A percentile compares a stretch with the other conserved stretches of the same genome.
Evolutionary conservation across 257 asterid genomes (phyloP).

Genomic region (Dorcoceras hygrometricum): DNA sequence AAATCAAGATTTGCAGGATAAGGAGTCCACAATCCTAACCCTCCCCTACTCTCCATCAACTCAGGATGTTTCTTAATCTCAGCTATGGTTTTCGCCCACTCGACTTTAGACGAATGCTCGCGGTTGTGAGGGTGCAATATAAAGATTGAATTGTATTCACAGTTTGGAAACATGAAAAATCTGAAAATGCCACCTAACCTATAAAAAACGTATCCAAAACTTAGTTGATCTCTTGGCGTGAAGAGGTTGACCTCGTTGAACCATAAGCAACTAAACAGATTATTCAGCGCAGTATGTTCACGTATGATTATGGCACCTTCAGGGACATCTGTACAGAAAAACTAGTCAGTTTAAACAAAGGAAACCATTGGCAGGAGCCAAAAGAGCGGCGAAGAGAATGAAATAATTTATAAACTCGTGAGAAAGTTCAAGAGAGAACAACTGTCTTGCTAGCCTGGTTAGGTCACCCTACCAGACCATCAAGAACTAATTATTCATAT

Average conservation of each 20-base stretch:
- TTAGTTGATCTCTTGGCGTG: conserved; percentile 95
- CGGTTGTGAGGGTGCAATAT: conserved; percentile 78
- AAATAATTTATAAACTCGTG: not conserved
- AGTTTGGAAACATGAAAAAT: conserved; percentile 81
- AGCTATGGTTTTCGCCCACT: conserved; percentile 1
- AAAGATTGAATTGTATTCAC: conserved; percentile 89
- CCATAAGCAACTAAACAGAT: conserved; percentile 95
- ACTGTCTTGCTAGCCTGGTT: too few species aligned
- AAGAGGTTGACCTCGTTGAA: conserved; percentile 93
- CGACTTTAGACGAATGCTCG: conserved; percentile 67
- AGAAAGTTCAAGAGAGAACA: too few species aligned
- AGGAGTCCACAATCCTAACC: conserved; percentile 63
- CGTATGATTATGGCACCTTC: conserved; percentile 98
- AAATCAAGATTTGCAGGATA: conserved; percentile 46
- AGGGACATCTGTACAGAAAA: conserved; percentile 70
- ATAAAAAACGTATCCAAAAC: conserved; percentile 87
- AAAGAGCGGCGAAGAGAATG: not conserved
- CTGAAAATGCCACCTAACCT: conserved; percentile 64
- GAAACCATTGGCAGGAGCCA: not conserved
- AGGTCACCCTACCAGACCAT: not conserved
- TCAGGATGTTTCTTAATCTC: conserved; percentile 72
- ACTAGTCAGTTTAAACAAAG: not conserved
- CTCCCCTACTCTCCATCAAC: conserved; percentile 88
- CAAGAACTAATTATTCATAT: too few species aligned
- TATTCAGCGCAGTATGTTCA: conserved; percentile 71